Conservation (phyloP, 768 basidiomycete genomes). For the Cystobasidium tubakii region DNA sequence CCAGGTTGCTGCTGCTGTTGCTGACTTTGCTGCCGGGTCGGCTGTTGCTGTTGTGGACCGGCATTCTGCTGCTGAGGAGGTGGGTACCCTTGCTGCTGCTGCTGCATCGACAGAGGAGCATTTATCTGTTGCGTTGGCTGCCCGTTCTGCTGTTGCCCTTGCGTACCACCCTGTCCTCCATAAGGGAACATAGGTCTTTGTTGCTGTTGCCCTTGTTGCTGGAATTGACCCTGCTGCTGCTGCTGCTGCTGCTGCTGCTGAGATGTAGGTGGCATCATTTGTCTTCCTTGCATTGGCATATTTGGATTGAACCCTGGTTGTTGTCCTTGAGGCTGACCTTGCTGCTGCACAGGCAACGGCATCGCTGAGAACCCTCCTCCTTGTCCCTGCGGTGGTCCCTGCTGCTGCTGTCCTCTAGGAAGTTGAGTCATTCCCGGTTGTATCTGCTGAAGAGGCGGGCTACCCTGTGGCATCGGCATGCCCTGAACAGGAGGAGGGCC, state of each 20-base stretch:
- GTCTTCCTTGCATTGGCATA: constrained; percentile 10
- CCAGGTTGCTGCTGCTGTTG: constrained; percentile 16
- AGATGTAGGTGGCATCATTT: not conserved
- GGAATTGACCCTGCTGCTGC: constrained; percentile 17
- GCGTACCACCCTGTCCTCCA: not conserved
- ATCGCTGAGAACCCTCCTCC: not conserved
- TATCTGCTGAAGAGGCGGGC: not conserved
- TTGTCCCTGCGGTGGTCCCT: not conserved
- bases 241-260: not conserved
- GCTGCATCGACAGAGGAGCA: not conserved
- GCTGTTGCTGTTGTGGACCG: constrained; percentile 31
- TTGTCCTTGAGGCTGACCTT: constrained; percentile 8
- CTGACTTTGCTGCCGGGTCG: constrained; percentile 12
- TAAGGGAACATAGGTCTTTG: constrained; percentile 22
- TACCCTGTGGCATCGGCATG: not conserved
- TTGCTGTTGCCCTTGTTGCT: not conserved
- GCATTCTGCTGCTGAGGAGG: constrained; percentile 32
- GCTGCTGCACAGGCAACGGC: not conserved
- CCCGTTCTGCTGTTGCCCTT: not conserved
- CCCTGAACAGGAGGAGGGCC: not conserved
- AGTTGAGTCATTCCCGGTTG: not conserved
- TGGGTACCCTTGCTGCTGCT: not conserved
- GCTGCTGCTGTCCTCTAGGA: not conserved
- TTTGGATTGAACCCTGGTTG: not conserved
- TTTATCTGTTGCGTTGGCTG: not conserved